These are phyloP conservation scores for Crotalaria pallida DNA, from an alignment of 306 rosid genomes.

Conservation along the genomic window DNA sequence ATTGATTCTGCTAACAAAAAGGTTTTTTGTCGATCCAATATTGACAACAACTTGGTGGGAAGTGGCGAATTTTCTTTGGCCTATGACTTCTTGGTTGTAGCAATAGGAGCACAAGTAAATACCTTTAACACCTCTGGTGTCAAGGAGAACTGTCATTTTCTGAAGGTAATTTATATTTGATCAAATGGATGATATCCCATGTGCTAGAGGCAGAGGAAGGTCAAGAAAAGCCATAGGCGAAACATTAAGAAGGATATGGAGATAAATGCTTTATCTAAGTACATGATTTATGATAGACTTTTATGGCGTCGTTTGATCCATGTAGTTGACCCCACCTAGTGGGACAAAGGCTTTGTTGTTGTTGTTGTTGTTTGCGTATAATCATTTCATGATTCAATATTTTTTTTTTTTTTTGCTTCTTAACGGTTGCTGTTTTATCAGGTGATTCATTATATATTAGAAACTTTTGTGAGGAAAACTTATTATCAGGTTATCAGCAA, in stretches of 20 bases:
- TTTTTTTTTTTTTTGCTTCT: not conserved
- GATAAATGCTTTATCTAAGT: too few species aligned
- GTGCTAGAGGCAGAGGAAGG: too few species aligned
- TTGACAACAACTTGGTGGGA: conserved; percentile 39
- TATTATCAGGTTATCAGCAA: not conserved
- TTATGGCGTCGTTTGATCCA: too few species aligned
- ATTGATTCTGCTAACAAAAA: conserved; percentile 60
- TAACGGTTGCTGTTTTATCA: not conserved
- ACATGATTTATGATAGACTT: too few species aligned
- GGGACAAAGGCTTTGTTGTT: too few species aligned
- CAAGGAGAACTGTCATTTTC: conserved; percentile 63
- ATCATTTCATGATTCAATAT: not conserved
- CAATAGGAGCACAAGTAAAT: conserved; percentile 74
- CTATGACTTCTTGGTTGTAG: conserved; percentile 67
- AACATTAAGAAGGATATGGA: too few species aligned
- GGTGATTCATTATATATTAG: not conserved
- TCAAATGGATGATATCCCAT: too few species aligned
- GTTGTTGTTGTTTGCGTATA: too few species aligned
- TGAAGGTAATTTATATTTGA: conserved; percentile 57
- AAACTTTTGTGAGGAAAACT: not conserved
- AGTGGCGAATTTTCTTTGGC: conserved; percentile 53
- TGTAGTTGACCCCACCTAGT: too few species aligned
- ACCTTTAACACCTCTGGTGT: conserved; percentile 82
- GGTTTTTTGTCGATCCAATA: conserved; percentile 40
- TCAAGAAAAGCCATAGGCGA: too few species aligned